Conservation (phyloP, 2,329 filamentous ascomycete species). For the Aspergillus jensenii region DNA sequence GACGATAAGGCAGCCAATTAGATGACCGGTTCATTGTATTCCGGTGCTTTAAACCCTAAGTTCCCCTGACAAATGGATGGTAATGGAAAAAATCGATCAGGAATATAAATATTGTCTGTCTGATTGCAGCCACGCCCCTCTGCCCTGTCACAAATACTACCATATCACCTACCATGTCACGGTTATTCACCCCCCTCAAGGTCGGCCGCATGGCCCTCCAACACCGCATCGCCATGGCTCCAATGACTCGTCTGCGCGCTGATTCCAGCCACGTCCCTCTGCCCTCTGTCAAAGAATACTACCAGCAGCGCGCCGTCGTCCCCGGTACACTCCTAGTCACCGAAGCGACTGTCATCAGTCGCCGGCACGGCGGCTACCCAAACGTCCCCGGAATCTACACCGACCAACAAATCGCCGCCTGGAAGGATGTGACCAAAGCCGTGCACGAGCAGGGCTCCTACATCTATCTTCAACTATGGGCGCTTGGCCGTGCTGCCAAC, state of each 20-base stretch:
- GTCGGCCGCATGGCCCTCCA: slow-evolving; percentile 38
- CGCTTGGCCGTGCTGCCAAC: slow-evolving; percentile 56
- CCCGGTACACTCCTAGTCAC: slow-evolving; percentile 59
- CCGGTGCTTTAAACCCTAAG: too few relatives aligned
- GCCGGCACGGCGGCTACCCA: slow-evolving; percentile 47
- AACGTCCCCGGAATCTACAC: slow-evolving; percentile 61
- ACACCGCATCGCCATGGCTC: slow-evolving; percentile 56
- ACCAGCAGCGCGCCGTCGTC: slow-evolving; percentile 52
- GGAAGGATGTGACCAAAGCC: slow-evolving; percentile 60
- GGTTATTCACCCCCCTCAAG: slow-evolving; percentile 28
- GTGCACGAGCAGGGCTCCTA: slow-evolving; percentile 63
- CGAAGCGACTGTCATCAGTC: slow-evolving; percentile 56
- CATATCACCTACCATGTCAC: too few relatives aligned
- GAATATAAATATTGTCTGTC: too few relatives aligned
- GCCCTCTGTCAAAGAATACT: slow-evolving; percentile 50
- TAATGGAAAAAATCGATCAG: too few relatives aligned
- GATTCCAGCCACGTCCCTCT: slow-evolving; percentile 50
- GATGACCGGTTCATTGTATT: too few relatives aligned
- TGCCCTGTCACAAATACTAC: too few relatives aligned
- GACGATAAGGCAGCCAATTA: too few relatives aligned
- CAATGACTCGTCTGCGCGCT: slow-evolving; percentile 55
- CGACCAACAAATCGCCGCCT: slow-evolving; percentile 56
- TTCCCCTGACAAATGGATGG: too few relatives aligned
- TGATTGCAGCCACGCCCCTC: too few relatives aligned
- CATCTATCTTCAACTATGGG: slow-evolving; percentile 64